phyloP scores from a whole-genome alignment of 2,329 filamentous ascomycete genomes.

The Decorospora gaudefroyi region DNA sequence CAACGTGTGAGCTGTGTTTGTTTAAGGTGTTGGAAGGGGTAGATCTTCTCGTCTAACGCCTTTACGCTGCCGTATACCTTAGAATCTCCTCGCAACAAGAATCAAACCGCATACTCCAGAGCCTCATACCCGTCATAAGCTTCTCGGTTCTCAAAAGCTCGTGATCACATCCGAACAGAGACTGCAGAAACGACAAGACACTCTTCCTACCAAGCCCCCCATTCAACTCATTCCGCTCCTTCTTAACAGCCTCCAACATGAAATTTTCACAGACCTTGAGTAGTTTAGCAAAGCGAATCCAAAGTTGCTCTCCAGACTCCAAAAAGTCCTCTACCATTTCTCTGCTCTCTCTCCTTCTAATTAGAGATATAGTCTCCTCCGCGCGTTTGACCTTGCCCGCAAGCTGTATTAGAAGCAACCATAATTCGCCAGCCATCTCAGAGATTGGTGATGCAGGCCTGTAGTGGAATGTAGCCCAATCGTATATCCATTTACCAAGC shows the following conservation, averaged over 20 bases:
- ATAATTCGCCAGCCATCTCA: constrained; percentile 91
- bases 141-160: constrained; percentile 89
- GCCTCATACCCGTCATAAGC: constrained; percentile 83
- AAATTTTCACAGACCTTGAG: constrained; percentile 90
- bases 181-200: constrained; percentile 93
- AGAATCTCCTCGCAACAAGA: constrained; percentile 94
- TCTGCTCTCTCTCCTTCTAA: constrained; percentile 72
- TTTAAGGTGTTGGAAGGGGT: too few relatives aligned
- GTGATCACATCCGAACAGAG: constrained; percentile 88
- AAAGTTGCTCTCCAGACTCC: constrained; percentile 82
- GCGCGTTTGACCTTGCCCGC: constrained; percentile 92
- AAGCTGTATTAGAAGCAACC: constrained; percentile 91
- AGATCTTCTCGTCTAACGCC: too few relatives aligned
- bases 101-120: constrained; percentile 93
- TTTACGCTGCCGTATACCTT: constrained; percentile 54
- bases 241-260: constrained; percentile 88
- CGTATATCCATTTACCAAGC: constrained; percentile 98
- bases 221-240: constrained; percentile 64
- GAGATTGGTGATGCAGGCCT: constrained; percentile 81
- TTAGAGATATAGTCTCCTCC: constrained; percentile 73
- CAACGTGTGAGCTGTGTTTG: too few relatives aligned
- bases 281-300: constrained; percentile 79
- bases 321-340: constrained; percentile 91
- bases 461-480: constrained; percentile 95
- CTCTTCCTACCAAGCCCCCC: constrained; percentile 83